Evolutionary conservation across 345 rosid genomes (phyloP).

Genomic region (Lepidium africanum): DNA sequence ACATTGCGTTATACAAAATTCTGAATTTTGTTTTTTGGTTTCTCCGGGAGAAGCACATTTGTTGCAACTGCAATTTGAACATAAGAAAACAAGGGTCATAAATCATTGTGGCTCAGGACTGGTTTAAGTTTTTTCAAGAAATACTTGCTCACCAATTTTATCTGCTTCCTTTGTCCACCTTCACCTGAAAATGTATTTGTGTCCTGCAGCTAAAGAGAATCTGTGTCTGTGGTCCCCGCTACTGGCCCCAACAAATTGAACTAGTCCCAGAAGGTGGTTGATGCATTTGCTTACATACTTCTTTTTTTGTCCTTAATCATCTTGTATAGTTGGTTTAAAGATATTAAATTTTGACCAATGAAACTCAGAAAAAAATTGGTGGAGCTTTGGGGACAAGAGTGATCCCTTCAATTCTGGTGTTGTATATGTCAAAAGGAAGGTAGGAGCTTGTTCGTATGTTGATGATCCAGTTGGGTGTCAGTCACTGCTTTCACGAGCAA

Average conservation of each 20-base stretch:
- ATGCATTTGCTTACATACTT: neutral
- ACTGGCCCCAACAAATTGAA: slow-evolving; percentile 89
- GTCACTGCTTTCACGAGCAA: slow-evolving; percentile 86
- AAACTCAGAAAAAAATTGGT: slow-evolving; percentile 74
- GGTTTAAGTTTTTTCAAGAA: neutral
- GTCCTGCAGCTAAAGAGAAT: slow-evolving; percentile 68
- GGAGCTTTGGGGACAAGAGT: slow-evolving; percentile 64
- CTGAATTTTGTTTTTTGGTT: neutral
- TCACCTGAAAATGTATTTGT: slow-evolving; percentile 26
- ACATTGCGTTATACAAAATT: neutral
- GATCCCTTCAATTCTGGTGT: slow-evolving; percentile 83
- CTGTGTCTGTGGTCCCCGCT: slow-evolving; percentile 90
- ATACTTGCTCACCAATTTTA: neutral
- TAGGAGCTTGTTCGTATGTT: slow-evolving; percentile 93
- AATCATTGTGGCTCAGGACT: neutral
- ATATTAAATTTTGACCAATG: slow-evolving; percentile 2
- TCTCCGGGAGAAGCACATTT: neutral
- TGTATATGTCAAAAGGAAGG: slow-evolving; percentile 83
- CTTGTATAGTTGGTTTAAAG: neutral
- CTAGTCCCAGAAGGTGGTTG: slow-evolving; percentile 74
- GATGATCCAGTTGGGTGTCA: slow-evolving; percentile 96
- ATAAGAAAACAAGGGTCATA: neutral
- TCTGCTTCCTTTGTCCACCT: neutral
- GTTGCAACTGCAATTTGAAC: neutral
- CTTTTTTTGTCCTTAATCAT: neutral